Conservation (phyloP, 1,139 yeast genomes). For the Debaryomyces singareniensis region DNA sequence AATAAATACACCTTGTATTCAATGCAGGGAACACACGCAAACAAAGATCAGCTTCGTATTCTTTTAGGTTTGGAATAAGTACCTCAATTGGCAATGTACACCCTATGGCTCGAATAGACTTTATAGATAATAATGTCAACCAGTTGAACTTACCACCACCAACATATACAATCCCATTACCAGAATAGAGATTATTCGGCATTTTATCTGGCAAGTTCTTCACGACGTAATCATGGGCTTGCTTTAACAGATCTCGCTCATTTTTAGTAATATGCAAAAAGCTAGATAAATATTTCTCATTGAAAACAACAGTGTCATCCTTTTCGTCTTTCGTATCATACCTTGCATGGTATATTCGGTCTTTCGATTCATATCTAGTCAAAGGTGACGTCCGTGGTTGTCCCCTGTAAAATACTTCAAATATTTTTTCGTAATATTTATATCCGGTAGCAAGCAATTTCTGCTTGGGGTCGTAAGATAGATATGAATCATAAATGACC, state of each 20-base stretch:
- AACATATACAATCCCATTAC: constrained; percentile 74
- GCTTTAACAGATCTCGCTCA: constrained; percentile 41
- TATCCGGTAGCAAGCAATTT: constrained; percentile 16
- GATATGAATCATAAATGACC: constrained; percentile 9
- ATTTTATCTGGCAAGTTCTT: constrained; percentile 39
- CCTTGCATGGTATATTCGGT: constrained; percentile 45
- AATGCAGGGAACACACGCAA: constrained; percentile 56
- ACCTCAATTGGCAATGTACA: constrained; percentile 71
- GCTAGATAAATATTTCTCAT: constrained; percentile 43
- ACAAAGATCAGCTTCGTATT: constrained; percentile 67
- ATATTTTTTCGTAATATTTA: constrained; percentile 28
- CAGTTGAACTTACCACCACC: constrained; percentile 81
- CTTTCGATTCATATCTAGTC: constrained; percentile 27
- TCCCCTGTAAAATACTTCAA: constrained; percentile 29
- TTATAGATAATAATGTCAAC: constrained; percentile 60
- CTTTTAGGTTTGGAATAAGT: constrained; percentile 61
- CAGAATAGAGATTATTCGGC: constrained; percentile 48
- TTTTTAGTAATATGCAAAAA: constrained; percentile 47
- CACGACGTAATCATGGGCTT: constrained; percentile 50
- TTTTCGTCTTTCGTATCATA: constrained; percentile 28
- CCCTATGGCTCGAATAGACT: constrained; percentile 57
- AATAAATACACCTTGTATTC: constrained; percentile 62
- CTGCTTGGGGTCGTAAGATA: constrained; percentile 9
- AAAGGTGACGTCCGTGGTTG: constrained; percentile 29
- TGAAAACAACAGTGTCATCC: constrained; percentile 20